These are phyloP conservation scores for Scheffersomyces titani DNA, from an alignment of 1,139 yeast genomes.

Conservation along the genomic window DNA sequence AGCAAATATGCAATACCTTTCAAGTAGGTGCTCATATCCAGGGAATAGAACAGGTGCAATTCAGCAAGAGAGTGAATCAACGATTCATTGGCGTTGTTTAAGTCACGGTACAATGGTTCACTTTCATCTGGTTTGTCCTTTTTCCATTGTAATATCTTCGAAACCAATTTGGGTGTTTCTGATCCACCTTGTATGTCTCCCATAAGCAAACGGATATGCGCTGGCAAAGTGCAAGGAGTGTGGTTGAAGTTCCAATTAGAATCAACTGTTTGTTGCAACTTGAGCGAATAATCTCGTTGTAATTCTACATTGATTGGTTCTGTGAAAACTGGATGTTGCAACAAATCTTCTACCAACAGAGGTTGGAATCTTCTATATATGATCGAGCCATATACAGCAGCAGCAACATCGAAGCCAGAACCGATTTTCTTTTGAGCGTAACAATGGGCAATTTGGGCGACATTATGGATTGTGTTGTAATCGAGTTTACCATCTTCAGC, in stretches of 20 bases:
- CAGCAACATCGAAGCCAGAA: constrained; percentile 95
- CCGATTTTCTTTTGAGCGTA: constrained; percentile 94
- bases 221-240: constrained; percentile 63
- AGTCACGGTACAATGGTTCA: constrained; percentile 48
- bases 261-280: constrained; percentile 43
- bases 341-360: constrained; percentile 43
- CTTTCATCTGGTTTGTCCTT: constrained; percentile 53
- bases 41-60: constrained; percentile 33
- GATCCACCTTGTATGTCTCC: constrained; percentile 94
- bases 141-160: constrained; percentile 74
- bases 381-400: constrained; percentile 91
- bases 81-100: constrained; percentile 59
- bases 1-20: constrained; percentile 6
- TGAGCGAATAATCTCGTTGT: constrained; percentile 12
- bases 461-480: constrained; percentile 59
- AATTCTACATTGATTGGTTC: constrained; percentile 11
- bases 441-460: constrained; percentile 89
- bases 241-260: constrained; percentile 61
- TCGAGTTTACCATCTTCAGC: constrained; percentile 10
- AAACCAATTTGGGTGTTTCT: constrained; percentile 88
- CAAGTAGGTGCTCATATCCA: constrained; percentile 23
- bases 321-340: constrained; percentile 18
- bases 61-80: constrained; percentile 51
- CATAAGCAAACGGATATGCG: constrained; percentile 70
- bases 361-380: constrained; percentile 75